Percentiles rank a stretch among this genome's conserved stretches.
Conservation (phyloP, 768 basidiomycete genomes). For the Cystobasidium onofrii region DNA sequence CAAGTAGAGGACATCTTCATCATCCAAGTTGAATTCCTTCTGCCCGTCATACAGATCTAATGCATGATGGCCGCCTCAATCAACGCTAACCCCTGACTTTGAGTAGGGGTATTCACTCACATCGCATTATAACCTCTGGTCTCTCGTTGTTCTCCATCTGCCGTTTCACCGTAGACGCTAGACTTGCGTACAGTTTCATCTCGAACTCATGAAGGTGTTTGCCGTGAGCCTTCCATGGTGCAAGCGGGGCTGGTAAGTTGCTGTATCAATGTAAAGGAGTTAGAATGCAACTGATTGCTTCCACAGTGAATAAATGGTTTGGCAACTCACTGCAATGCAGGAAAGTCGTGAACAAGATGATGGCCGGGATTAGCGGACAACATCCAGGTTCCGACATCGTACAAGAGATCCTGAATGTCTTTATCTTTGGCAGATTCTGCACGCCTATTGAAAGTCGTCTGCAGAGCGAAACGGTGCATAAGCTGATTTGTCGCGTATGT, state of each 20-base stretch:
- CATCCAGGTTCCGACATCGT: constrained; percentile 26
- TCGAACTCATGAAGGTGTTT: constrained; percentile 18
- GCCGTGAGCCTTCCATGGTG: neutral
- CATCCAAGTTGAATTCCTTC: constrained; percentile 4
- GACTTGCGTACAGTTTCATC: neutral
- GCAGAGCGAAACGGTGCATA: neutral
- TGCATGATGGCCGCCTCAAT: no score
- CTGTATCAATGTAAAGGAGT: neutral
- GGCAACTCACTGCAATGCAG: neutral
- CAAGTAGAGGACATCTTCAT: constrained; percentile 17
- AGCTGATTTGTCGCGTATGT: neutral
- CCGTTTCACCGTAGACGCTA: neutral
- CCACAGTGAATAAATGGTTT: neutral
- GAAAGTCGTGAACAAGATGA: constrained; percentile 21
- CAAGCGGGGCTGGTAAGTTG: neutral
- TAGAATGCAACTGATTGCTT: no score
- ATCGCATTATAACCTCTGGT: constrained; percentile 19
- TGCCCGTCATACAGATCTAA: constrained; percentile 4
- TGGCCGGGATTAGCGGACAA: constrained; percentile 16
- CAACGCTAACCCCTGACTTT: neutral
- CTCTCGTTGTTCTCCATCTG: constrained; percentile 15
- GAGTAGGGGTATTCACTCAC: no score
- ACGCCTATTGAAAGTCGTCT: constrained; percentile 22
- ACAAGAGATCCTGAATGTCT: constrained; percentile 26
- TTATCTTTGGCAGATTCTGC: constrained; percentile 18